A percentile compares a stretch with the other conserved stretches of the same genome.
These are phyloP conservation scores for Lepidium aucheri DNA, from an alignment of 345 rosid species.

Conservation along the genomic window DNA sequence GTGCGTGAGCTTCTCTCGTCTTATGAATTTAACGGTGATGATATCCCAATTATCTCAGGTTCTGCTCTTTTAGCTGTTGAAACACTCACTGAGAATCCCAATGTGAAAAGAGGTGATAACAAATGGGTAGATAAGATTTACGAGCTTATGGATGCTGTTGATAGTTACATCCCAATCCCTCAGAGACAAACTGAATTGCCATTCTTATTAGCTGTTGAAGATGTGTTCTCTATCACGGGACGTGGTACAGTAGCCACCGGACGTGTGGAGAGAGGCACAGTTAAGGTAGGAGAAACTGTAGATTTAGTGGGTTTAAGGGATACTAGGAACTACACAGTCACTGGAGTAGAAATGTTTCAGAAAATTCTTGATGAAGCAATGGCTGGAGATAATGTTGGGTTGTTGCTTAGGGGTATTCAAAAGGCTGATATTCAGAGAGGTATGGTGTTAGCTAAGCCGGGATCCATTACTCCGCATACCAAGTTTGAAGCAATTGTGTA, in stretches of 20 bases:
- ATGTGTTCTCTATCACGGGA: conserved; percentile 85
- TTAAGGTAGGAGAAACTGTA: conserved; percentile 70
- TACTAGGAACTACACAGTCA: conserved; percentile 61
- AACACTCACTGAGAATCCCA: conserved; percentile 63
- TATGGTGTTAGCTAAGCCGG: conserved; percentile 91
- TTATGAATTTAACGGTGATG: conserved; percentile 81
- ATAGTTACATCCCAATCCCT: conserved; percentile 75
- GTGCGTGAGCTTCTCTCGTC: conserved; percentile 83
- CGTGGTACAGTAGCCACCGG: conserved; percentile 94
- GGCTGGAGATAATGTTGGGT: conserved; percentile 91
- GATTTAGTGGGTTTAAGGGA: conserved; percentile 82
- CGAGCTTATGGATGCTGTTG: conserved; percentile 88
- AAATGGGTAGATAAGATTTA: conserved; percentile 89
- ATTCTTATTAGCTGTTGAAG: conserved; percentile 78
- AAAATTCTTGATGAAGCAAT: conserved; percentile 81
- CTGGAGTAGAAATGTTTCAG: conserved; percentile 88
- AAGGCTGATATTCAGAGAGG: conserved; percentile 89
- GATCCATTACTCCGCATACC: conserved; percentile 70
- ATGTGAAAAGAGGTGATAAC: conserved; percentile 63
- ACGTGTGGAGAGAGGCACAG: conserved; percentile 77
- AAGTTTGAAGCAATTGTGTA: conserved; percentile 70
- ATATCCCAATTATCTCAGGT: conserved; percentile 75
- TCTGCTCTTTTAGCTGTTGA: conserved; percentile 83
- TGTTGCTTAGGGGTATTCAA: conserved; percentile 83
- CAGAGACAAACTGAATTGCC: conserved; percentile 80